Evolutionary conservation across 495 filamentous ascomycete species (phyloP), one percentile per base, ranked within the genome.

Genomic region (Aspergillus baeticus): DNA sequence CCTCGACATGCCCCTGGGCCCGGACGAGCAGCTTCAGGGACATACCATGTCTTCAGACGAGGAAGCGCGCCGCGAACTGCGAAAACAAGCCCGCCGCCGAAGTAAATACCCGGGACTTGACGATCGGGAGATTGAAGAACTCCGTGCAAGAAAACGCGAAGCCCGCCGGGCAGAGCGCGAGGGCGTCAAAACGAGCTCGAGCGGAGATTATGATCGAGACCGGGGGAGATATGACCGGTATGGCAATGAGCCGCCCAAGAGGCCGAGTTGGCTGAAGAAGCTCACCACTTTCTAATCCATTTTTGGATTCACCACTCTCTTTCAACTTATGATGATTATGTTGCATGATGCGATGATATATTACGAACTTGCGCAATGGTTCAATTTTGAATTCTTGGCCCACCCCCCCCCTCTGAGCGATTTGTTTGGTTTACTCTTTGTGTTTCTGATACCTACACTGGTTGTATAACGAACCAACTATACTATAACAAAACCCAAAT

Each of bases 221-320:
- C 67, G 76, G 51, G 69, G 70, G 11, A 52, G 69, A 39, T 59
- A 71, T 63, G 65, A 75, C 57, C 65, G 64, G 1, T 69, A 69
- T 57, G 64, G 6, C 15, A 15, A 48, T 46, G 64, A 54, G 36
- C 55, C 59, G 7, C 55, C 61, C 0, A 80, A 76, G 61, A 71
- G 72, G 57, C 65, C 73, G 2, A 74, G 69, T 56, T 81, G 79
- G 79, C 70, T 81, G 38, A 71, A 73, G 56, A 81, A 77, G 50
- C 57, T 80, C 38, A 72, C 75, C 20, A 68, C 56, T 55, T 62
- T 74, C 39, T 74, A 56, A 66, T 50, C 6, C 15, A 13, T 36
- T 17, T 20, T 18, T 44, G 39, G 45, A 15, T n/a, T n/a, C n/a
- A 26, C 17, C n/a, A 18, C 49, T n/a, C 10, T 14, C 21, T 23